These are phyloP conservation scores for Phellinidium pouzarii DNA, from an alignment of 1,284 basidiomycete species.

Conservation along the genomic window DNA sequence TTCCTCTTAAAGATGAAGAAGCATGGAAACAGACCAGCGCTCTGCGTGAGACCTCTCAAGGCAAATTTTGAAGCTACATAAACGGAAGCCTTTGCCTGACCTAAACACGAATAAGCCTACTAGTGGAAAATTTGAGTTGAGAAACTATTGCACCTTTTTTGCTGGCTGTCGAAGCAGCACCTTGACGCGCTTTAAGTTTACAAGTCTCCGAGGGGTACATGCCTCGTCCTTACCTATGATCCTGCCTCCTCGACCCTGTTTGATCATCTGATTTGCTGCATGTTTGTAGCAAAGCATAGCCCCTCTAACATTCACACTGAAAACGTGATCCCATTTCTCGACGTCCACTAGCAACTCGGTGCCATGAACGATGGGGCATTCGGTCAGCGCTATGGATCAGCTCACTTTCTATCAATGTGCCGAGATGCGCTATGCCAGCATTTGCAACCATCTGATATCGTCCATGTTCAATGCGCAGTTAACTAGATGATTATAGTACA, in stretches of 20 bases:
- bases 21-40: constrained; percentile 5
- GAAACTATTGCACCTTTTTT: constrained; percentile 6
- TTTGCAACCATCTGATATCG: constrained; percentile 20
- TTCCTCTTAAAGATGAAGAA: neutral
- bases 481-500: too few relatives aligned
- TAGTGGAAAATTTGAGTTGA: neutral
- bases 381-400: neutral
- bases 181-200: neutral
- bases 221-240: constrained; percentile 12
- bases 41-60: constrained; percentile 14
- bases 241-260: constrained; percentile 19
- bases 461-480: neutral
- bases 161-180: constrained; percentile 6
- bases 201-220: neutral
- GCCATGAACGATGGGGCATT: neutral
- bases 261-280: constrained; percentile 22
- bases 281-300: constrained; percentile 21
- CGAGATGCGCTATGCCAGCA: constrained; percentile 13
- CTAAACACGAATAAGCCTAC: neutral
- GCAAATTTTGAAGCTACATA: constrained; percentile 15
- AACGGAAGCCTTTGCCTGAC: constrained; percentile 9
- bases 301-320: constrained; percentile 19
- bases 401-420: constrained; percentile 6
- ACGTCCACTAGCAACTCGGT: constrained; percentile 12
- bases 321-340: constrained; percentile 17